phyloP scores from a whole-genome alignment of 768 basidiomycete species.

The Daedaleopsis sinensis region DNA sequence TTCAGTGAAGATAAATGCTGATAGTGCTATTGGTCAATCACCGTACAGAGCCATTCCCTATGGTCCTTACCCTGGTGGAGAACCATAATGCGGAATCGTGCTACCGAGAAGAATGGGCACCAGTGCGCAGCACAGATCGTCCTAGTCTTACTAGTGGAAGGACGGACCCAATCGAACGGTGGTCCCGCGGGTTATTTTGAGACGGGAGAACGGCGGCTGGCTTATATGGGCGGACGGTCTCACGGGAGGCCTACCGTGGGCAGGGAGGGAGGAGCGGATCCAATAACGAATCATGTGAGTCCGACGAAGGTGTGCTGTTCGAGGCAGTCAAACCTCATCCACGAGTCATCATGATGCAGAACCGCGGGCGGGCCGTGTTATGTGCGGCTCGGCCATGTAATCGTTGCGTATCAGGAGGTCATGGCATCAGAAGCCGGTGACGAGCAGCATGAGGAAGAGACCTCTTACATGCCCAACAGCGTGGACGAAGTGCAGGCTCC shows the following conservation, averaged over 20 bases:
- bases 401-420: neutral
- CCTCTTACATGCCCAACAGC: neutral
- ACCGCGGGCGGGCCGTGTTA: neutral
- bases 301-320: neutral
- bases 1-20: no score
- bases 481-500: neutral
- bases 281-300: neutral
- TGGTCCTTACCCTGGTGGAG: neutral
- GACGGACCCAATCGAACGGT: neutral
- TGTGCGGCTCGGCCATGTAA: neutral
- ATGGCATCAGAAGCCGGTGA: neutral
- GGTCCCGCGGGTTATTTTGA: conserved; percentile 3
- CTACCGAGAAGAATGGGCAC: neutral
- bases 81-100: neutral
- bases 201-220: conserved; percentile 3
- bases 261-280: neutral
- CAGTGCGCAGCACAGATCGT: neutral
- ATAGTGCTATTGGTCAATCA: neutral
- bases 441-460: neutral
- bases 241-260: conserved; percentile 15
- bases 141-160: neutral
- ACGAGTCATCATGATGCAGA: neutral
- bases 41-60: neutral
- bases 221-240: conserved; percentile 3
- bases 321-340: neutral